Percentiles rank a stretch among this genome's conserved stretches.
These are phyloP conservation scores for Antitrichia curtipendula DNA, from an alignment of 225 moss, liverwort and hornwort species.

Conservation along the genomic window DNA sequence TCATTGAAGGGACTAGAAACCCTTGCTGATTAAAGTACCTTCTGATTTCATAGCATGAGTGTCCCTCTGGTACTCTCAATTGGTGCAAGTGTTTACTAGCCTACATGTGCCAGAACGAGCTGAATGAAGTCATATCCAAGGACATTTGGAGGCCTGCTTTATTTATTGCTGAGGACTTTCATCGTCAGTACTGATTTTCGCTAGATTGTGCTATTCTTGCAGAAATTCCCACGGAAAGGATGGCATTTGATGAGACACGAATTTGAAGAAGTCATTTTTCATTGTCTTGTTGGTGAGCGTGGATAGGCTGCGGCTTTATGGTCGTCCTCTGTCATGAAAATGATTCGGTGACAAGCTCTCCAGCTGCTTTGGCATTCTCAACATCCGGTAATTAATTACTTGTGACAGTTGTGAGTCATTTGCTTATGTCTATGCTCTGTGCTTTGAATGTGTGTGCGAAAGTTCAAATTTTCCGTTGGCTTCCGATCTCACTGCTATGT, in stretches of 20 bases:
- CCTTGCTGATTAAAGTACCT: background rate
- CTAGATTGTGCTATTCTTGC: background rate
- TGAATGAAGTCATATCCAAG: background rate
- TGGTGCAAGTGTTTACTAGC: background rate
- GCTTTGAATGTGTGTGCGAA: background rate
- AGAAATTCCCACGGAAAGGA: background rate
- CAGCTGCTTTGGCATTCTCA: background rate
- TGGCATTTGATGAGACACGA: background rate
- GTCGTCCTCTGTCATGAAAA: background rate
- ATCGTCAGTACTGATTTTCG: background rate
- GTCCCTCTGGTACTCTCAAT: background rate
- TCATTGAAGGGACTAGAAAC: background rate
- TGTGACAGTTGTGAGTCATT: background rate
- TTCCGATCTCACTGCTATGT: background rate
- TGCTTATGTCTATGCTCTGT: background rate
- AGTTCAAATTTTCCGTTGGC: background rate
- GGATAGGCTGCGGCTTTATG: background rate
- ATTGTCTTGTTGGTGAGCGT: background rate
- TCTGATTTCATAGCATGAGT: background rate
- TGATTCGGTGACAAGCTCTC: background rate
- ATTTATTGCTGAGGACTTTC: background rate
- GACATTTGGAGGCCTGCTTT: background rate
- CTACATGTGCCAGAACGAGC: background rate
- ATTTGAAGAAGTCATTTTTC: background rate
- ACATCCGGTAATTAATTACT: too few species aligned